phyloP scores from a whole-genome alignment of 352 stramenopile species.

The Phytophthora quininea region DNA sequence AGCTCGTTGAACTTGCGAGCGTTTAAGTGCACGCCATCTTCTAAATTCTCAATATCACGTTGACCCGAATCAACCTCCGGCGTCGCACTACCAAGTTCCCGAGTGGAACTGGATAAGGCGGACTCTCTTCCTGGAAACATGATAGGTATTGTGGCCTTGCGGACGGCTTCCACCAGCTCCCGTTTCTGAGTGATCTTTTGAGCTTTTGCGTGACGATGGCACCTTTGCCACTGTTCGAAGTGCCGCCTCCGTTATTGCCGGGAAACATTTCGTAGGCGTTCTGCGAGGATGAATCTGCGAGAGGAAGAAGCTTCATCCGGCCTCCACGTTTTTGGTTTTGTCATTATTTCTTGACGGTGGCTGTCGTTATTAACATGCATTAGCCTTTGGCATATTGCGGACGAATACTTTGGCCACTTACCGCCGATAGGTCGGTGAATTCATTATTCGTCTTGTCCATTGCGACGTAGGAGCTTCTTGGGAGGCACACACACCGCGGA shows the following conservation, averaged over 20 bases:
- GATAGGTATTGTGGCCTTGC: slow-evolving; percentile 75
- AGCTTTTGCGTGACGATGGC: slow-evolving; percentile 44
- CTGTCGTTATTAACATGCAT: slow-evolving; percentile 9
- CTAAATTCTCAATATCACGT: slow-evolving; percentile 68
- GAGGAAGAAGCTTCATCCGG: slow-evolving; percentile 55
- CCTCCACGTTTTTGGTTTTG: slow-evolving; percentile 60
- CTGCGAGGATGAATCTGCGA: slow-evolving; percentile 40
- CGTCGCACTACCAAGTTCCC: slow-evolving; percentile 23
- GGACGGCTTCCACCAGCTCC: slow-evolving; percentile 78
- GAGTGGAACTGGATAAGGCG: slow-evolving; percentile 29
- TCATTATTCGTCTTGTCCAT: slow-evolving; percentile 43
- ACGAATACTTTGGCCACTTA: slow-evolving; percentile 17
- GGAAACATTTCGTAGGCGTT: slow-evolving; percentile 34
- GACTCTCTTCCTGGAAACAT: slow-evolving; percentile 55
- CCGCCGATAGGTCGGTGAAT: slow-evolving; percentile 66
- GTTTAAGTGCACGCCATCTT: slow-evolving; percentile 75
- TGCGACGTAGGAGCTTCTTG: slow-evolving; percentile 10
- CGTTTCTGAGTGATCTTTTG: slow-evolving; percentile 81
- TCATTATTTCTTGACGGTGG: slow-evolving; percentile 37
- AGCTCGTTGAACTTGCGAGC: slow-evolving; percentile 84
- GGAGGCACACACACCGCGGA: slow-evolving; percentile 18
- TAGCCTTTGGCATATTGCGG: not conserved
- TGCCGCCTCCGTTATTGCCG: slow-evolving; percentile 39
- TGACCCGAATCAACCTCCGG: slow-evolving; percentile 50
- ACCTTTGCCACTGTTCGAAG: slow-evolving; percentile 28